Base-by-base conservation (phyloP, 768 basidiomycete genomes). In the Suillus alpinus region DNA sequence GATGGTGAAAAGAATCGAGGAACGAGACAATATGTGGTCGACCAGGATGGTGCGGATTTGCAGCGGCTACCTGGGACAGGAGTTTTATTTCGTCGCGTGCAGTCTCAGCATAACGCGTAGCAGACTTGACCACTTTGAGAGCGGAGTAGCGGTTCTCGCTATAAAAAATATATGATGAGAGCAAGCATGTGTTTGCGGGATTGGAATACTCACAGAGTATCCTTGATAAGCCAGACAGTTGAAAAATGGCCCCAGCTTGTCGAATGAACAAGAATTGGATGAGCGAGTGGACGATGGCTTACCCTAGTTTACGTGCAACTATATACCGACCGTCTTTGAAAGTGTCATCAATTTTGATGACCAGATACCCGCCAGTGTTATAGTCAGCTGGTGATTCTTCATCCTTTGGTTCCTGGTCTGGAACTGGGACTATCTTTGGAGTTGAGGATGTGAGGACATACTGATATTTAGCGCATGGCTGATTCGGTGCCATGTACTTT, bases 41-140 rank as follows among this genome's bases (percentile, higher is more conserved):
- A 59, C 95, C 95, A 16, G 85, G 85, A 71, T 96, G 94, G 2
- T 78, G 69, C n/a, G 86, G 88, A 70, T 85, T 88, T 72, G 84
- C 81, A 20, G 84, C 80, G 57, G 84, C 80, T 6, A 95, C 89
- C 65, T 87, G 87, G 63, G 87, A 84, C 43, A 95, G 83, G 37
- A 98, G 84, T 72, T 94, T 92, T 74, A 98, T 98, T 77, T 98
- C 96, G 73, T 98, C 96, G 56, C 90, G 85, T 32, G 96, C 96
- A 5, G 96, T 98, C 73, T 98, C 95, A 62, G 94, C 92, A 76
- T 98, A 98, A 65, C 95, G 88, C 26, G 87, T 86, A 23, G 94
- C 95, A 32, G 95, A 96, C 77, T 96, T 96, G 75, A 95, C 92
- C 59, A 97, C 88, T 74, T 97, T 97, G 71, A 97, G 84, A 16